Evolutionary conservation across 306 rosid genomes (phyloP).

Genomic region (Glycine tomentella): DNA sequence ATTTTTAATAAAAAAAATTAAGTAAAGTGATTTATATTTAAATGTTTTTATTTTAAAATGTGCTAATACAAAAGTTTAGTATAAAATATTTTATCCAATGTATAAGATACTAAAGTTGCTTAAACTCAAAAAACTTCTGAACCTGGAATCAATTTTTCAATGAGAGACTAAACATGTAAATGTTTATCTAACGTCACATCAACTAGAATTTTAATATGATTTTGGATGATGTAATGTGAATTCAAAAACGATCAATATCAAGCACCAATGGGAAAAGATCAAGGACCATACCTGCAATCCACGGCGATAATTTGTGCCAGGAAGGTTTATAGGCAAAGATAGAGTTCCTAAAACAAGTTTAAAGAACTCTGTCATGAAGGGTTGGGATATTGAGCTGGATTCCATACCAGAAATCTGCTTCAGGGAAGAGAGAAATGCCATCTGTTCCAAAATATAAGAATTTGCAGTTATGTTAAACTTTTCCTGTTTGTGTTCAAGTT

Average conservation of each 20-base stretch:
- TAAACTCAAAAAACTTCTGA: background rate
- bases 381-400: conserved; percentile 61
- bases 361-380: conserved; percentile 85
- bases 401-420: conserved; percentile 95
- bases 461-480: background rate
- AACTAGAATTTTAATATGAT: background rate
- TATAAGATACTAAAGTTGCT: background rate
- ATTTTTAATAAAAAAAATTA: background rate
- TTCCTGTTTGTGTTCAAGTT: background rate
- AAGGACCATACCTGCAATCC: conserved; percentile 69
- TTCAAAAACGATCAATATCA: background rate
- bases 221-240: background rate
- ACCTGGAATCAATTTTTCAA: background rate
- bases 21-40: background rate
- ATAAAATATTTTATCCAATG: background rate
- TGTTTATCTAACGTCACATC: background rate
- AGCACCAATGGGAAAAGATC: background rate
- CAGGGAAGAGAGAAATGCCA: conserved; percentile 90
- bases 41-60: background rate
- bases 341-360: conserved; percentile 92
- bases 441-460: conserved; percentile 56
- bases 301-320: conserved; percentile 81
- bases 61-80: background rate
- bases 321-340: conserved; percentile 92
- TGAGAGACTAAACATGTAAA: background rate